Evolutionary conservation across 2,329 filamentous ascomycete genomes (phyloP).

Genomic region (Xylaria sp.): DNA sequence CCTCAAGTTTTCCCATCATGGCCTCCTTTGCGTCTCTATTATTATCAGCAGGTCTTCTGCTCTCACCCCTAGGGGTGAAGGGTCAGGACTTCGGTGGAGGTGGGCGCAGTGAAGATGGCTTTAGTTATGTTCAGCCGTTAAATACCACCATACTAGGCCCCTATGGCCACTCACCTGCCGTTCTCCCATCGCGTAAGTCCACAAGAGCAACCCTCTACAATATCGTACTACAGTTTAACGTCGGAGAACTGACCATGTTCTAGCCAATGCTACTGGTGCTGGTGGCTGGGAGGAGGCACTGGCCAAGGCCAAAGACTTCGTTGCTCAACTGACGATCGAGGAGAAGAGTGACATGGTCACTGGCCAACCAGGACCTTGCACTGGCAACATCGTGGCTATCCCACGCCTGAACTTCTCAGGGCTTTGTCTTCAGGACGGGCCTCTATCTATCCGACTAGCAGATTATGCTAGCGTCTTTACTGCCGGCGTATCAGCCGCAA

Average conservation of each 20-base stretch:
- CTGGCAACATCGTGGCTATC: slow-evolving; percentile 12
- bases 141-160: slow-evolving; percentile 45
- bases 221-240: neutral
- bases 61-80: slow-evolving; percentile 31
- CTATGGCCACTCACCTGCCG: slow-evolving; percentile 43
- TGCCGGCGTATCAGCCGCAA: slow-evolving; percentile 67
- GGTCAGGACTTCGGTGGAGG: slow-evolving; percentile 33
- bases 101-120: slow-evolving; percentile 34
- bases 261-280: slow-evolving; percentile 42
- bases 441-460: slow-evolving; percentile 26
- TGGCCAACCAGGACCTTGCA: slow-evolving; percentile 16
- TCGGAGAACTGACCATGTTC: slow-evolving; percentile 13
- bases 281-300: slow-evolving; percentile 21
- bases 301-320: neutral
- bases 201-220: neutral
- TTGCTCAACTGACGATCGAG: slow-evolving; percentile 18
- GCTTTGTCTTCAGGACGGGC: slow-evolving; percentile 19
- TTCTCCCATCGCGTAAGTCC: slow-evolving; percentile 43
- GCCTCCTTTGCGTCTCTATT: slow-evolving; percentile 39
- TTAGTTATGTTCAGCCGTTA: slow-evolving; percentile 44
- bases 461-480: slow-evolving; percentile 42
- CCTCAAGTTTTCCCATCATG: neutral
- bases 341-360: slow-evolving; percentile 24
- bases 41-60: slow-evolving; percentile 39
- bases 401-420: slow-evolving; percentile 24